Evolutionary conservation across 192 early-diverging fungal genomes (phyloP).

Genomic region (Radiomyces spectabilis): DNA sequence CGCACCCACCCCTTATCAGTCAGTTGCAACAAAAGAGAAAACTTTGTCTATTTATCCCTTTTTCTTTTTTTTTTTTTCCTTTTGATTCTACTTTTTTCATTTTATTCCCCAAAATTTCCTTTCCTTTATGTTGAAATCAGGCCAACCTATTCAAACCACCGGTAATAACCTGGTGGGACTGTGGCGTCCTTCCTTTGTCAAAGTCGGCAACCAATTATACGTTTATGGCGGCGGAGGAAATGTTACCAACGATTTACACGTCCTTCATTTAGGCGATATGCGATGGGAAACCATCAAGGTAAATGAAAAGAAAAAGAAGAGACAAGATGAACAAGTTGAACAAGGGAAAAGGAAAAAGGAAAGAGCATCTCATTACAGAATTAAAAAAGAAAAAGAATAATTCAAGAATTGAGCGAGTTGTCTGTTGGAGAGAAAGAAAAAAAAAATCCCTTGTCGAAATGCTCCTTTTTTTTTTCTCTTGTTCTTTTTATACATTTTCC

Average conservation of each 20-base stretch:
- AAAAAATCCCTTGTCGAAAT: not conserved
- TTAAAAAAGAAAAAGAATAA: not conserved
- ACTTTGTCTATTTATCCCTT: too few species aligned
- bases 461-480: not conserved
- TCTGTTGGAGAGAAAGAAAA: not conserved
- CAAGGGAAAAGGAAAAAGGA: too few species aligned
- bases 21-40: too few species aligned
- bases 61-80: not conserved
- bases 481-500: not conserved
- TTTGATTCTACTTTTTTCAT: not conserved
- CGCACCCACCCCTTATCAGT: too few species aligned
- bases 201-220: conserved; percentile 43
- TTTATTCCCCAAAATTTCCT: not conserved
- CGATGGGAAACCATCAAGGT: conserved; percentile 47
- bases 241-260: conserved; percentile 51
- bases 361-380: too few species aligned
- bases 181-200: conserved; percentile 48
- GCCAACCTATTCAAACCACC: conserved; percentile 36
- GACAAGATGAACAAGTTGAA: too few species aligned
- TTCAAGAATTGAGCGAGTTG: not conserved
- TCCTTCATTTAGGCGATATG: conserved; percentile 38
- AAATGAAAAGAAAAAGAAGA: conserved; percentile 4
- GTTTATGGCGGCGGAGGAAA: conserved; percentile 49
- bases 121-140: conserved; percentile 18
- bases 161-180: conserved; percentile 48